Conservation (phyloP, 2,329 filamentous ascomycete genomes). For the Pestalotiopsis sp. region DNA sequence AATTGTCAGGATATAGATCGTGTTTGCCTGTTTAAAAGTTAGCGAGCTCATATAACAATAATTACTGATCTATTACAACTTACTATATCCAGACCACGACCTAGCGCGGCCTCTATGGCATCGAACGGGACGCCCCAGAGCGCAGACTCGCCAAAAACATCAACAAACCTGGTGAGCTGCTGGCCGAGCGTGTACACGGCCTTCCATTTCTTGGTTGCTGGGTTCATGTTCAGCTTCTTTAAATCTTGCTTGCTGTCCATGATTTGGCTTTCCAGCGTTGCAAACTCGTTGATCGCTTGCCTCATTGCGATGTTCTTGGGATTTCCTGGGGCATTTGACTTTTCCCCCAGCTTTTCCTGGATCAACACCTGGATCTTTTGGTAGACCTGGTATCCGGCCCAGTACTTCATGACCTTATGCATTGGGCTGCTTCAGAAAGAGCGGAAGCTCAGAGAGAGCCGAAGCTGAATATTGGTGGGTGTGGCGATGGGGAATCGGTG, state of each 20-base stretch:
- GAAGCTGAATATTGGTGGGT: too few relatives aligned
- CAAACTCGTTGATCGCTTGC: background rate
- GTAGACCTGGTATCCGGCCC: too few relatives aligned
- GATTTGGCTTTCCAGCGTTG: background rate
- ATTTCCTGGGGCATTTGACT: background rate
- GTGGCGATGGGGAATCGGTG: too few relatives aligned
- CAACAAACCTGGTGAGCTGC: background rate
- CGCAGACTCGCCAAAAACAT: background rate
- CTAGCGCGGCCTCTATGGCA: background rate
- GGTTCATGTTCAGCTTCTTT: background rate
- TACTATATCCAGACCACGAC: background rate
- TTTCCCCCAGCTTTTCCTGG: too few relatives aligned
- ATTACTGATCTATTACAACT: background rate
- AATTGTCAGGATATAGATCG: background rate
- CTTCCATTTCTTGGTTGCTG: background rate
- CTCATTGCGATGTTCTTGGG: background rate
- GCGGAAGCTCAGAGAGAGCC: too few relatives aligned
- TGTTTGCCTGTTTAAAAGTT: background rate
- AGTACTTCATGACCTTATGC: too few relatives aligned
- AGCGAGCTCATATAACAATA: background rate
- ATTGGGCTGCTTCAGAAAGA: too few relatives aligned
- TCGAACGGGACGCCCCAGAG: background rate
- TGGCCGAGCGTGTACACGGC: background rate
- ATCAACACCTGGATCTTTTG: too few relatives aligned
- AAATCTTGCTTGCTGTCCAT: background rate